phyloP scores from a whole-genome alignment of 2,329 filamentous ascomycete genomes.

The Monosporascus ibericus region DNA sequence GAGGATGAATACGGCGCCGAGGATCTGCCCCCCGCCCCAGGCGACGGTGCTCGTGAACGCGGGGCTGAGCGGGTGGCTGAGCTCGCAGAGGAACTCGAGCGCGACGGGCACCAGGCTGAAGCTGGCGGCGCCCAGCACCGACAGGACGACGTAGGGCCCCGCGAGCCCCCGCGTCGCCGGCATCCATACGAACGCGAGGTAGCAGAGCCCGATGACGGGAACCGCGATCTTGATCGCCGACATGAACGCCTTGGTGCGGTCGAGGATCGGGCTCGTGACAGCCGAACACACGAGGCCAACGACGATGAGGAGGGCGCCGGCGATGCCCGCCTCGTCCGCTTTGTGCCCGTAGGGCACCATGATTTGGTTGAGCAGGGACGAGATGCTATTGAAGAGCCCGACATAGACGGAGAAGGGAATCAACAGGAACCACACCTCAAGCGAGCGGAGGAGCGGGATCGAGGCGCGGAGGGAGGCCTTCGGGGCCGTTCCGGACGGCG shows the following conservation, averaged over 20 bases:
- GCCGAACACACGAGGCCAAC: slow-evolving; percentile 77
- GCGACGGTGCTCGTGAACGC: slow-evolving; percentile 78
- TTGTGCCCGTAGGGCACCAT: slow-evolving; percentile 78
- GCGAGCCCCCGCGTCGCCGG: slow-evolving; percentile 49
- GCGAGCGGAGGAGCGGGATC: slow-evolving; percentile 49
- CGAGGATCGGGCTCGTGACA: slow-evolving; percentile 72
- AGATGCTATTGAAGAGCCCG: slow-evolving; percentile 89
- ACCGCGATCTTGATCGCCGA: slow-evolving; percentile 66
- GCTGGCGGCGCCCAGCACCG: slow-evolving; percentile 69
- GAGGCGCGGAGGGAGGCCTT: slow-evolving; percentile 49
- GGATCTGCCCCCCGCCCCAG: slow-evolving; percentile 80
- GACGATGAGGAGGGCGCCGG: slow-evolving; percentile 81
- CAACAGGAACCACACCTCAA: slow-evolving; percentile 75
- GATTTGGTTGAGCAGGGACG: slow-evolving; percentile 84
- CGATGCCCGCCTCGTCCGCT: slow-evolving; percentile 82
- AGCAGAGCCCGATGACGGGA: slow-evolving; percentile 66
- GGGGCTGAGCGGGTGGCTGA: slow-evolving; percentile 80
- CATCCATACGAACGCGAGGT: slow-evolving; percentile 78
- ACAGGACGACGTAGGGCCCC: slow-evolving; percentile 69
- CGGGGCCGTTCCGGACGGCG: slow-evolving; percentile 56
- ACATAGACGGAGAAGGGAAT: slow-evolving; percentile 81
- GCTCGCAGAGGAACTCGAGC: slow-evolving; percentile 80
- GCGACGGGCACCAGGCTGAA: slow-evolving; percentile 80
- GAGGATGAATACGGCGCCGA: slow-evolving; percentile 81
- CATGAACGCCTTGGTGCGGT: slow-evolving; percentile 77